Evolutionary conservation across 108 stramenopile genomes (phyloP).

Genomic region (Pseudonitzschia multistriata): DNA sequence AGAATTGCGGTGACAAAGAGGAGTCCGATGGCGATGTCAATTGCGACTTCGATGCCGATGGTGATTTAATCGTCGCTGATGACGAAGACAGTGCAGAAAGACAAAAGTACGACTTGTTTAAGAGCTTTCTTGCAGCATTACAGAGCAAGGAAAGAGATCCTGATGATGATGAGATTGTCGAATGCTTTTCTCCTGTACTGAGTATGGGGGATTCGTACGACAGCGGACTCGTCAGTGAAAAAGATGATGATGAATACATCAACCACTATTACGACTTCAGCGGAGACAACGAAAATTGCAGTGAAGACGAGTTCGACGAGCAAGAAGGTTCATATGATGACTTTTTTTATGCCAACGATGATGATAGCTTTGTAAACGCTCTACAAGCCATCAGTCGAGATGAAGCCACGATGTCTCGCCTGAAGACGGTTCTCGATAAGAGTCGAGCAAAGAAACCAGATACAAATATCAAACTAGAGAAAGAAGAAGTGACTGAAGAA

Average conservation of each 20-base stretch:
- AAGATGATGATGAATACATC: conserved; percentile 3
- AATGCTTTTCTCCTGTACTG: background rate
- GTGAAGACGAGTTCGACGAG: background rate
- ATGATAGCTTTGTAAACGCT: background rate
- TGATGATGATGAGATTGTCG: background rate
- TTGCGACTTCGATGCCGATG: background rate
- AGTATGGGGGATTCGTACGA: background rate
- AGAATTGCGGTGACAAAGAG: no score
- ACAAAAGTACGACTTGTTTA: background rate
- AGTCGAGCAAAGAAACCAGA: no score
- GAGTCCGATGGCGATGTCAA: no score
- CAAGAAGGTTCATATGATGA: background rate
- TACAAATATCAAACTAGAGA: no score
- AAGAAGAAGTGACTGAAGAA: no score
- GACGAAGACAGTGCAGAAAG: background rate
- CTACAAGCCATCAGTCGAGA: background rate
- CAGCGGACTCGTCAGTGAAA: background rate
- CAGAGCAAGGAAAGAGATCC: background rate
- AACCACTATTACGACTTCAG: background rate
- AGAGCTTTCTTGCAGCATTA: background rate
- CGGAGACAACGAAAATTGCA: background rate
- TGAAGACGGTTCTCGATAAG: background rate
- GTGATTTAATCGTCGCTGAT: background rate
- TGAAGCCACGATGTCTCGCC: background rate
- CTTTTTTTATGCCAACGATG: background rate